phyloP scores from a whole-genome alignment of 1,284 basidiomycete species.

The Xerocomus nothofagi region DNA sequence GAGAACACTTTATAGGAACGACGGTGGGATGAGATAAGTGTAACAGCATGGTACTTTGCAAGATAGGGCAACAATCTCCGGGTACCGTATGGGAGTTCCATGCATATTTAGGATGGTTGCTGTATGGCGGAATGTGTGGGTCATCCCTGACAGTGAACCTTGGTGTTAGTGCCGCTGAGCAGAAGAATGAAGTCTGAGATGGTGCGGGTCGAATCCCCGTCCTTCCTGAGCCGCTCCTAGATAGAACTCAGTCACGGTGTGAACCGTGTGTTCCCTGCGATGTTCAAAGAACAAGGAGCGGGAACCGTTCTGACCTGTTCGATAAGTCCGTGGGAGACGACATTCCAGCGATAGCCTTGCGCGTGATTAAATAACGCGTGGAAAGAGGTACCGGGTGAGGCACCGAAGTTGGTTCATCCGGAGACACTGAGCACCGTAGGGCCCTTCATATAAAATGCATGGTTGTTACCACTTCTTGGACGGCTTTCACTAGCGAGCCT shows the following conservation, averaged over 20 bases:
- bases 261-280: not conserved
- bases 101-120: not conserved
- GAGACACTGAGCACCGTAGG: not conserved
- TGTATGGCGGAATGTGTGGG: not conserved
- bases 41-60: conserved; percentile 5
- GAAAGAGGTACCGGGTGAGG: not conserved
- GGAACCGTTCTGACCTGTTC: not conserved
- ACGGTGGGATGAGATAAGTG: conserved; percentile 13
- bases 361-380: not conserved
- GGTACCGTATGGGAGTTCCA: conserved; percentile 5
- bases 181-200: not conserved
- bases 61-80: conserved; percentile 8
- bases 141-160: not conserved
- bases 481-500: no score
- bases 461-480: not conserved
- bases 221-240: not conserved
- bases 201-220: not conserved
- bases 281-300: not conserved
- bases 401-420: not conserved
- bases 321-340: not conserved
- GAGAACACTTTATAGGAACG: conserved; percentile 13
- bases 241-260: not conserved
- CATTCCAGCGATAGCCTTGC: not conserved
- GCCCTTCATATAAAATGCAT: not conserved
- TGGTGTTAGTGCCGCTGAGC: not conserved